These are phyloP conservation scores for Colletotrichum trifolii DNA, from an alignment of 2,329 filamentous ascomycete species.

Conservation along the genomic window DNA sequence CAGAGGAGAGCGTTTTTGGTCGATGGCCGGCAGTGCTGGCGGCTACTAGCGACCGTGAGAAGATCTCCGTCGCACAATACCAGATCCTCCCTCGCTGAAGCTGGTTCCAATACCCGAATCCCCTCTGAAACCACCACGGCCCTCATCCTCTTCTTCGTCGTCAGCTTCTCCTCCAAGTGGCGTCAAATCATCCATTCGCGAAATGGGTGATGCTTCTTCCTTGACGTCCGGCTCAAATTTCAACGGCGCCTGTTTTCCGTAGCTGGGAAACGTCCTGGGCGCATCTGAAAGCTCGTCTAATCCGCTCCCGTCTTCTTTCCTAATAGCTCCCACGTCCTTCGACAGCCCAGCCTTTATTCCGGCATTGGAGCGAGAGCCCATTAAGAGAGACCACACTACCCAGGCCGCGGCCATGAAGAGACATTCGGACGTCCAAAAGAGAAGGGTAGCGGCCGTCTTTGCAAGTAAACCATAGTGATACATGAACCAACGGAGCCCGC, in stretches of 20 bases:
- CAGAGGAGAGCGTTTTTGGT: no score
- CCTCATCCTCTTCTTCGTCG: constrained; percentile 49
- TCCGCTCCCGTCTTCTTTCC: constrained; percentile 45
- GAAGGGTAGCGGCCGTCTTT: constrained; percentile 73
- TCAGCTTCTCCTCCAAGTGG: constrained; percentile 55
- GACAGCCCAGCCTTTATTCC: constrained; percentile 28
- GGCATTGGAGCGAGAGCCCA: constrained; percentile 38
- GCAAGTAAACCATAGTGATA: constrained; percentile 81
- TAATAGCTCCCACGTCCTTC: constrained; percentile 26
- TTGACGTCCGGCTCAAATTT: constrained; percentile 54
- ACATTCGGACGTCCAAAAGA: constrained; percentile 84
- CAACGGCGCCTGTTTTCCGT: constrained; percentile 52
- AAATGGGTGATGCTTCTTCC: constrained; percentile 40
- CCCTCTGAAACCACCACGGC: constrained; percentile 43
- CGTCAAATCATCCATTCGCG: constrained; percentile 48
- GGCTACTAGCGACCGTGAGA: constrained; percentile 38
- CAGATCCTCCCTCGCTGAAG: constrained; percentile 52
- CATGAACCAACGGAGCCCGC: constrained; percentile 86
- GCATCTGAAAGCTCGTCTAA: constrained; percentile 51
- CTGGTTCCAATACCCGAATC: constrained; percentile 68
- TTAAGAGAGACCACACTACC: constrained; percentile 58
- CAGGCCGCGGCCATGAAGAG: constrained; percentile 74
- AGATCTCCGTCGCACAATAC: constrained; percentile 45
- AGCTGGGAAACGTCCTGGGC: constrained; percentile 56
- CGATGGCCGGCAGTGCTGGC: no score